Base-by-base conservation (phyloP, 148 eudicot species). In the Camellia granthamiana region DNA sequence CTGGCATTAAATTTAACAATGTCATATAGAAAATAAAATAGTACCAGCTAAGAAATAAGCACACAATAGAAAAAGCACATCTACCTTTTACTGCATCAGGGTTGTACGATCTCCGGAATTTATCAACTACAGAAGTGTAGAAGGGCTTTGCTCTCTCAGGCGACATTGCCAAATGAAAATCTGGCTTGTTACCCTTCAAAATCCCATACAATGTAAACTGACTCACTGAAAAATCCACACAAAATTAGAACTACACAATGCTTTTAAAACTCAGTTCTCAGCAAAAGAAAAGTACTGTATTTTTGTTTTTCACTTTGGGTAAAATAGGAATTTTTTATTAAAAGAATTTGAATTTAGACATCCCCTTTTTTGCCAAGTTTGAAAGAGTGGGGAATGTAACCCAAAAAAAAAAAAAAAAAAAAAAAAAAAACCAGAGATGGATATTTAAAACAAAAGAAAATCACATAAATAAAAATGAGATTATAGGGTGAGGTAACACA, bases 131-230 rank as follows among this genome's bases (percentile, higher is more conserved):
- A 68, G 98, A 90, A 76, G 90, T 92, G 64, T 96, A 96, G 79
- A 93, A 93, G 6, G 98, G 88, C 78, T 88, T 96, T 58, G 98
- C 98, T 81, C 77, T 85, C 60, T 86, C 91, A 12, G 99, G 98
- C n/a, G 98, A 85, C 99, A 93, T 96, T 66, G 99, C 98, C 80
- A 96, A 97, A 83, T 96, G 99, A 88, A 93, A 96, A 90, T 96
- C 99, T 15, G 99, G 99, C 84, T 96, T 96, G 89, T 96, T 96
- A 73, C 99, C 99, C 94, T 96, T 96, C 86, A 96, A 85, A 71
- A 90, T 84, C 80, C 99, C 99, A 87, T 90, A 96, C 51, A 96
- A 84, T 59, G 99, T 96, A 83, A 96, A 96, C 83, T 96, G 99
- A 86, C 99, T 96, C 78, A 96, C 99, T 93, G 92, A 82, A 89